Base-by-base conservation (phyloP, 345 rosid genomes). In the Citrus reticulata region DNA sequence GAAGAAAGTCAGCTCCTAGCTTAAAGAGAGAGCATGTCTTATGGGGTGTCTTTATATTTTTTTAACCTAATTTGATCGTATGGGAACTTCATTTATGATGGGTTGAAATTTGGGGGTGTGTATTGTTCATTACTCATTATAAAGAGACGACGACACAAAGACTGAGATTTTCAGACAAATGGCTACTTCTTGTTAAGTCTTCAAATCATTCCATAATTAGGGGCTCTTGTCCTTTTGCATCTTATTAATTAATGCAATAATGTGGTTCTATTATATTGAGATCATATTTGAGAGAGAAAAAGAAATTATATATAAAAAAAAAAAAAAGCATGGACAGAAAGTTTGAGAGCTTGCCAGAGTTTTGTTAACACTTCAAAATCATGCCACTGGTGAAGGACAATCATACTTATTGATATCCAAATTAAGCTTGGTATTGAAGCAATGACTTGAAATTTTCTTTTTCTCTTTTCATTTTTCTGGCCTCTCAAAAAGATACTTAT, bases 1-100 rank as follows among this genome's bases (percentile, higher is more conserved):
- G 65, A 62, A 80, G 40, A 68, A 68, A 85, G 78, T 80, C 85
- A 59, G 67, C 75, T 30, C 67, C 35, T 4, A 25, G 42, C 32
- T 11, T 13, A 11, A 67, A 46, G 63, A 22, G 78, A 78, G 60
- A 80, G 73, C 68, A 73, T 17, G 79, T 55, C 68, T 29, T 72
- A 25, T 40, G 80, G 84, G 79, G 32, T 51, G 51, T 24, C 60
- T 61, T 40, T 4, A 27, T 32, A 19, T 5, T 54, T 54, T 54
- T 54, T 54, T 0, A 46, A 11, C 51, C 0, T 54, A 16, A 4
- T 54, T 17, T 17, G 24, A 24, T 24, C 24, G 24, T 24, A 24
- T 60, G 68, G 70, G 39, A 34, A 13, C 51, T 13, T 13, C 17
- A 13, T 13, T 46, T 46, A 13, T 46, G 5, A 13, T 46, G 16